phyloP scores from a whole-genome alignment of 257 asterid species.

The Hygrophila difformis region DNA sequence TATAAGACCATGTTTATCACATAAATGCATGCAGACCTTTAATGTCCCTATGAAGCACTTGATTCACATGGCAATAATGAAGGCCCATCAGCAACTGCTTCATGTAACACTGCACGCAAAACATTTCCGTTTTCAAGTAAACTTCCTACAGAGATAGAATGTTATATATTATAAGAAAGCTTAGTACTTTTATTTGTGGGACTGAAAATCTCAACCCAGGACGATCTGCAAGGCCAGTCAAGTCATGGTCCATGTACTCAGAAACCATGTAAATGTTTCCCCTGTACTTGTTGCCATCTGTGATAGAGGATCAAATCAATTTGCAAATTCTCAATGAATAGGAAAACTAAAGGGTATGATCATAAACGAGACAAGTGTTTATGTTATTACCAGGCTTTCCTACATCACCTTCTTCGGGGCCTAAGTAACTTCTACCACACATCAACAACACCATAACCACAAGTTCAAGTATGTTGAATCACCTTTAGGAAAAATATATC shows the following conservation, averaged over 20 bases:
- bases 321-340: slow-evolving; percentile 12
- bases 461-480: too few species aligned
- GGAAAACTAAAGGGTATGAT: slow-evolving; percentile 4
- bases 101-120: slow-evolving; percentile 79
- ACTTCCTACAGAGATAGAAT: slow-evolving; percentile 14
- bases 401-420: slow-evolving; percentile 62
- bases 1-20: background rate
- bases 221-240: slow-evolving; percentile 94
- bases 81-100: slow-evolving; percentile 92
- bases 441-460: too few species aligned
- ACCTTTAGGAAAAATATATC: too few species aligned
- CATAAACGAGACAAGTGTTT: slow-evolving; percentile 10
- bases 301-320: slow-evolving; percentile 14
- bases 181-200: slow-evolving; percentile 83
- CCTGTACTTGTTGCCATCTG: slow-evolving; percentile 77
- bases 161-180: slow-evolving; percentile 12
- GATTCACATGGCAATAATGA: slow-evolving; percentile 87
- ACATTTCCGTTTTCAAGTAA: slow-evolving; percentile 18
- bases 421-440: too few species aligned
- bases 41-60: slow-evolving; percentile 95
- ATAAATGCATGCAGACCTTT: slow-evolving; percentile 45
- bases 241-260: slow-evolving; percentile 97
- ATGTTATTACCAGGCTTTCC: slow-evolving; percentile 50
- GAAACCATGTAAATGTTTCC: slow-evolving; percentile 95
- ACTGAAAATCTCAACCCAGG: slow-evolving; percentile 90